Percentiles rank a stretch among this genome's conserved stretches.
Conservation (phyloP, 2,329 filamentous ascomycete species). For the Samsoniella hepiali region DNA sequence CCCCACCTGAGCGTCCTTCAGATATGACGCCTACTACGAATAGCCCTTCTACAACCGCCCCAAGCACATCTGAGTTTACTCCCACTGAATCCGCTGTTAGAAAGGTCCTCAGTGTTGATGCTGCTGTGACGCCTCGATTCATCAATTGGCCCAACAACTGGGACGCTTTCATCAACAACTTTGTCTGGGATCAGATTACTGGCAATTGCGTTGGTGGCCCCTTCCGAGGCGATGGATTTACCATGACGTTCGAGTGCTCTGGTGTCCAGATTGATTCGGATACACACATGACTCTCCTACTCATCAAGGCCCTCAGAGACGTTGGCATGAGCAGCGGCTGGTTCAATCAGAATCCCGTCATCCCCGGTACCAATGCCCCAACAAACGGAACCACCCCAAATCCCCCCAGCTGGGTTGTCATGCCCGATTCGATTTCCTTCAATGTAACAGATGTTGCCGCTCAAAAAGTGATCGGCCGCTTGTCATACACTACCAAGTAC, state of each 20-base stretch:
- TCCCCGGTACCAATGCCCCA: slow-evolving; percentile 32
- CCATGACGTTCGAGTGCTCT: slow-evolving; percentile 36
- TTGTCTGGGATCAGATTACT: slow-evolving; percentile 38
- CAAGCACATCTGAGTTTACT: slow-evolving; percentile 32
- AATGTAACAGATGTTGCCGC: slow-evolving; percentile 33
- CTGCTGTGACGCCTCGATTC: slow-evolving; percentile 37
- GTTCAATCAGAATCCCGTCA: slow-evolving; percentile 39
- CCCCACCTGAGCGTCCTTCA: slow-evolving; percentile 33
- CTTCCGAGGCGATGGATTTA: slow-evolving; percentile 35
- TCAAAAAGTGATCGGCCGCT: slow-evolving; percentile 33
- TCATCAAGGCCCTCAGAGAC: slow-evolving; percentile 39
- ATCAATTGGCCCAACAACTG: slow-evolving; percentile 40
- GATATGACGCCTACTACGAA: slow-evolving; percentile 37
- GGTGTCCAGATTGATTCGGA: slow-evolving; percentile 38
- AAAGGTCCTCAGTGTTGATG: slow-evolving; percentile 32
- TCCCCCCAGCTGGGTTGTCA: slow-evolving; percentile 36
- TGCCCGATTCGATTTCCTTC: slow-evolving; percentile 38
- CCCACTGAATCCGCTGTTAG: slow-evolving; percentile 31
- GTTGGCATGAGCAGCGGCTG: slow-evolving; percentile 38
- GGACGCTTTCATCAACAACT: slow-evolving; percentile 39
- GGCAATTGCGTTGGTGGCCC: slow-evolving; percentile 34
- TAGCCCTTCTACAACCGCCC: slow-evolving; percentile 31
- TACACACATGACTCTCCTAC: slow-evolving; percentile 38
- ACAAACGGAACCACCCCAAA: slow-evolving; percentile 27
- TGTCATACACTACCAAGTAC: slow-evolving; percentile 38